phyloP scores from a whole-genome alignment of 2,329 filamentous ascomycete genomes.

The Pezicula radicicola region DNA sequence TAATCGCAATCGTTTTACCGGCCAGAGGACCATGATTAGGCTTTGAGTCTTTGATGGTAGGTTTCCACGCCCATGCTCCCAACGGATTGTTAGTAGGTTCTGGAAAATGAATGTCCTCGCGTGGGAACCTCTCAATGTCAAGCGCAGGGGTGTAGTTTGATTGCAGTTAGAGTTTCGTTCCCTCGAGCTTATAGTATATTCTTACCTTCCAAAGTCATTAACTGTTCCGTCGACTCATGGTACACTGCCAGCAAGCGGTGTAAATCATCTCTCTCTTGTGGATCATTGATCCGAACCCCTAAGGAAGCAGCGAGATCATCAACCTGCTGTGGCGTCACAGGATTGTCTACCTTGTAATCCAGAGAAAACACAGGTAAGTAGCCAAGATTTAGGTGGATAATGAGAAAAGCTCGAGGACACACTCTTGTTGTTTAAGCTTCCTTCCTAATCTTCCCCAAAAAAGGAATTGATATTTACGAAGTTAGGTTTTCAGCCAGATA shows the following conservation, averaged over 20 bases:
- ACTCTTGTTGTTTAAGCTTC: no score
- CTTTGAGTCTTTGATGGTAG: conserved; percentile 36
- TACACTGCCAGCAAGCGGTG: conserved; percentile 34
- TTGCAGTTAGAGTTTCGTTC: neutral
- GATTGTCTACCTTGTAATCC: conserved; percentile 2
- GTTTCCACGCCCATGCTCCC: conserved; percentile 50
- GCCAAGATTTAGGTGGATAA: no score
- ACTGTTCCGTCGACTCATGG: conserved; percentile 33
- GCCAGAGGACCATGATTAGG: conserved; percentile 19
- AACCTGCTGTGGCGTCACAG: conserved; percentile 16
- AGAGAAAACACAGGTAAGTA: conserved; percentile 10
- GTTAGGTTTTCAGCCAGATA: neutral
- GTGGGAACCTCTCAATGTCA: conserved; percentile 35
- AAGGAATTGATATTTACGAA: neutral
- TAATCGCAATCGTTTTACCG: conserved; percentile 45
- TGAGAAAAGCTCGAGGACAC: no score
- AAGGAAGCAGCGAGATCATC: conserved; percentile 5
- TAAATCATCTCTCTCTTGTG: conserved; percentile 31
- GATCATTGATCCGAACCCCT: conserved; percentile 33
- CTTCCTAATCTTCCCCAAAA: no score
- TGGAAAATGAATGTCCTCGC: conserved; percentile 39
- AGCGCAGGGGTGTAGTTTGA: conserved; percentile 26
- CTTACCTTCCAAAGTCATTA: conserved; percentile 24
- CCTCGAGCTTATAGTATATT: no score
- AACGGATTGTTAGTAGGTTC: conserved; percentile 37